A percentile compares a stretch with the other conserved stretches of the same genome.
These are phyloP conservation scores for Anthoceros angustus DNA, from an alignment of 225 moss, liverwort and hornwort species.

Conservation along the genomic window DNA sequence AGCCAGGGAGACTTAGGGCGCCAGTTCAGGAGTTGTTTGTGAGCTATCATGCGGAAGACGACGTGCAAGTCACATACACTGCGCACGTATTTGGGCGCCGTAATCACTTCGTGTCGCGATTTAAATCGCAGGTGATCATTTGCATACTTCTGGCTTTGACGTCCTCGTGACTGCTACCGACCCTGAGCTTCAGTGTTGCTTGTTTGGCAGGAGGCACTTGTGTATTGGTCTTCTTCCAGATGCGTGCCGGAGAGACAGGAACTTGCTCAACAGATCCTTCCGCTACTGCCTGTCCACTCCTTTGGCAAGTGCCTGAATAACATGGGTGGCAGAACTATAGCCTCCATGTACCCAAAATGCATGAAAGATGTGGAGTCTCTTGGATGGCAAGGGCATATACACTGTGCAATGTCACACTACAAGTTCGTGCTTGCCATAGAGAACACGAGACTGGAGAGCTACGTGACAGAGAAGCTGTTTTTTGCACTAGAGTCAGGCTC, in stretches of 20 bases:
- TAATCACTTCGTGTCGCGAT: slow-evolving; percentile 31
- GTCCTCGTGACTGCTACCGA: background rate
- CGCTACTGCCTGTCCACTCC: slow-evolving; percentile 39
- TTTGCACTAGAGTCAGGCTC: slow-evolving; percentile 48
- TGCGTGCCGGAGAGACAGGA: slow-evolving; percentile 31
- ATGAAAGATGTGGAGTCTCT: slow-evolving; percentile 11
- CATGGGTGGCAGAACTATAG: slow-evolving; percentile 22
- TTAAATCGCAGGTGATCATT: slow-evolving; percentile 28
- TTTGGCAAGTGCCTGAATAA: slow-evolving; percentile 66
- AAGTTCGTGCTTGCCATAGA: slow-evolving; percentile 66
- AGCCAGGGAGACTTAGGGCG: slow-evolving; percentile 20
- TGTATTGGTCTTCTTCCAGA: slow-evolving; percentile 64
- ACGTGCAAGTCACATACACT: slow-evolving; percentile 50
- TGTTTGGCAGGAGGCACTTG: slow-evolving; percentile 34
- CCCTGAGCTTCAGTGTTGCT: background rate
- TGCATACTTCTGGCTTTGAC: background rate
- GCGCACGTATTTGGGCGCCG: slow-evolving; percentile 35
- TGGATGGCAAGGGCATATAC: slow-evolving; percentile 30
- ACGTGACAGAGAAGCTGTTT: slow-evolving; percentile 57
- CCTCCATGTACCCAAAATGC: slow-evolving; percentile 42
- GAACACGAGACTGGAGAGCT: slow-evolving; percentile 48
- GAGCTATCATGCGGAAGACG: slow-evolving; percentile 52
- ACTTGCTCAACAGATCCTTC: slow-evolving; percentile 25
- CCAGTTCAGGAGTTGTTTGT: slow-evolving; percentile 44
- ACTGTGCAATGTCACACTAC: slow-evolving; percentile 61